Percentiles rank a stretch among this genome's conserved stretches.
Conservation (phyloP, 352 stramenopile species). For the Globisporangium cystogenes region DNA sequence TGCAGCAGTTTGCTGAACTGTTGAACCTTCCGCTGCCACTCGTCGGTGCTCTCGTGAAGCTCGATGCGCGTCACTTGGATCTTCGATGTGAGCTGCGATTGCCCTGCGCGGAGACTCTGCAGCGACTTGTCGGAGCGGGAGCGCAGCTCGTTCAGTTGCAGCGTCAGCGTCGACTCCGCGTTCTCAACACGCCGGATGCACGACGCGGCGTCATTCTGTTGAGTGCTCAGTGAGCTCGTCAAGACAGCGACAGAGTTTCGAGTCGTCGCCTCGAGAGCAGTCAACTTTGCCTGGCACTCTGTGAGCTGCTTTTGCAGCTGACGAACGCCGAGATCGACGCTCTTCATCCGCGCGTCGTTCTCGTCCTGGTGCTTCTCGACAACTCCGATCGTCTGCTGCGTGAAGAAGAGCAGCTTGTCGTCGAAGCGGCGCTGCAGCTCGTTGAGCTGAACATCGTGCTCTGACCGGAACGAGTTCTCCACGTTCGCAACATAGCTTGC, state of each 20-base stretch:
- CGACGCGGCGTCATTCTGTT: conserved; percentile 14
- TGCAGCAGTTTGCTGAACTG: conserved; percentile 21
- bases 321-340: conserved; percentile 13
- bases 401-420: conserved; percentile 25
- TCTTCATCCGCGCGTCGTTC: conserved; percentile 12
- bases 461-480: conserved; percentile 18
- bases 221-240: conserved; percentile 1
- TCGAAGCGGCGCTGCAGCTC: conserved; percentile 24
- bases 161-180: conserved; percentile 14
- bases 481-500: conserved; percentile 24
- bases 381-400: conserved; percentile 19
- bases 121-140: conserved; percentile 18
- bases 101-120: conserved; percentile 12
- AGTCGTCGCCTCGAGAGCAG: conserved; percentile 18
- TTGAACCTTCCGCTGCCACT: conserved; percentile 20
- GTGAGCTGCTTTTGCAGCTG: conserved; percentile 24
- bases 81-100: conserved; percentile 34
- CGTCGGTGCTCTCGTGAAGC: conserved; percentile 26
- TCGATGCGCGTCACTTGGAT: conserved; percentile 39
- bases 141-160: conserved; percentile 20
- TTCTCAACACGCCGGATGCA: conserved; percentile 25
- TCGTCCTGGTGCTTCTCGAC: conserved; percentile 21
- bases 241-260: conserved; percentile 8
- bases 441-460: conserved; percentile 21
- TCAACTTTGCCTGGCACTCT: conserved; percentile 15